phyloP scores from a whole-genome alignment of 1,284 basidiomycete species.

The Neonothopanus nambi region DNA sequence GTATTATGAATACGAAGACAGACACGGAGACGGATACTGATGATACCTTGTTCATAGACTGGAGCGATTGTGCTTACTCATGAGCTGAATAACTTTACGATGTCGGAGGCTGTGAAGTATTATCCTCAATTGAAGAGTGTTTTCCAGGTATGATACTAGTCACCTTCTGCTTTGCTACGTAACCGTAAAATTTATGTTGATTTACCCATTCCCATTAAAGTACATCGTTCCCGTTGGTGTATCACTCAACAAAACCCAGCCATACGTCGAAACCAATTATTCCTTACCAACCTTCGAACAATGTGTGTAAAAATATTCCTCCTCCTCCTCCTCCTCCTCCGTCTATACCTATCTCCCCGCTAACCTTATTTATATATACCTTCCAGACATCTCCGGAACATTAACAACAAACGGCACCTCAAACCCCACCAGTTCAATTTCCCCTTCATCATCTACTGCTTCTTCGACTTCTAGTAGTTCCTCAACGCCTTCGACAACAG shows the following conservation, averaged over 20 bases:
- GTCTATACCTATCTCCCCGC: not conserved
- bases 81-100: constrained; percentile 24
- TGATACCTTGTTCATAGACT: constrained; percentile 24
- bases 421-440: not conserved
- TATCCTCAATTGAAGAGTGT: constrained; percentile 34
- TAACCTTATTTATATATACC: too few species aligned
- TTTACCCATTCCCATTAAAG: too few species aligned
- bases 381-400: constrained; percentile 1
- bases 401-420: not conserved
- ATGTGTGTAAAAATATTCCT: constrained; percentile 33
- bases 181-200: too few species aligned
- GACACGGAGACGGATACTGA: too few species aligned
- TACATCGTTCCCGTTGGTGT: constrained; percentile 50
- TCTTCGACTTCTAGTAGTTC: not conserved
- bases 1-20: not conserved
- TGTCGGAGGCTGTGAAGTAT: constrained; percentile 25
- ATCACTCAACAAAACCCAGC: constrained; percentile 45
- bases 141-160: constrained; percentile 35
- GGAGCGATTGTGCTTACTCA: constrained; percentile 47
- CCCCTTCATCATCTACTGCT: not conserved
- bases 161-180: not conserved
- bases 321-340: not conserved
- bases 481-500: not conserved
- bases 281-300: constrained; percentile 42
- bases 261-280: constrained; percentile 47